These are phyloP conservation scores for Podila clonocystis DNA, from an alignment of 192 early-diverging fungal genomes.

Conservation along the genomic window DNA sequence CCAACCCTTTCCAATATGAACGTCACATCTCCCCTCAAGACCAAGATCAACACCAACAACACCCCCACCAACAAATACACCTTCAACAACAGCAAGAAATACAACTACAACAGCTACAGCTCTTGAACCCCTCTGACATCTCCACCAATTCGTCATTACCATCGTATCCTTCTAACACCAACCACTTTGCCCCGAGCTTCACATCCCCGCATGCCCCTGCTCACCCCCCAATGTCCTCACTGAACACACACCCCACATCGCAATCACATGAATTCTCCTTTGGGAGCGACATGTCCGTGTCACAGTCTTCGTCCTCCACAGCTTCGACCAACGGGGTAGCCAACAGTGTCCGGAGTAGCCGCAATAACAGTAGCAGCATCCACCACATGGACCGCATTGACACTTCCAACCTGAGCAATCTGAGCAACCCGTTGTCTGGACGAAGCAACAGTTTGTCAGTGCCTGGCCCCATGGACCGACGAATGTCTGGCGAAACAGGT, in stretches of 20 bases:
- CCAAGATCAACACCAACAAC: constrained; percentile 8
- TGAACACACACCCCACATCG: neutral
- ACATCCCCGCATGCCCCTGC: neutral
- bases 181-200: neutral
- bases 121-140: neutral
- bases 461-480: neutral
- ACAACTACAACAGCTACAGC: neutral
- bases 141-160: neutral
- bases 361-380: neutral
- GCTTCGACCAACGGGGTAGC: neutral
- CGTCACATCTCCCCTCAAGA: neutral
- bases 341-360: neutral
- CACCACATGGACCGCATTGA: neutral
- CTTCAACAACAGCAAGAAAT: neutral
- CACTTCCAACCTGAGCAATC: neutral
- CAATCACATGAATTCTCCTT: no score
- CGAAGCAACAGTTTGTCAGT: neutral
- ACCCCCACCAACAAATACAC: constrained; percentile 4
- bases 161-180: neutral
- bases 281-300: neutral
- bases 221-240: neutral
- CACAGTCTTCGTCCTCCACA: neutral
- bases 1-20: neutral
- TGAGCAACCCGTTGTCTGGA: neutral
- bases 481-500: neutral